Conservation (phyloP, 2,329 filamentous ascomycete genomes). For the Eutypella sp. region DNA sequence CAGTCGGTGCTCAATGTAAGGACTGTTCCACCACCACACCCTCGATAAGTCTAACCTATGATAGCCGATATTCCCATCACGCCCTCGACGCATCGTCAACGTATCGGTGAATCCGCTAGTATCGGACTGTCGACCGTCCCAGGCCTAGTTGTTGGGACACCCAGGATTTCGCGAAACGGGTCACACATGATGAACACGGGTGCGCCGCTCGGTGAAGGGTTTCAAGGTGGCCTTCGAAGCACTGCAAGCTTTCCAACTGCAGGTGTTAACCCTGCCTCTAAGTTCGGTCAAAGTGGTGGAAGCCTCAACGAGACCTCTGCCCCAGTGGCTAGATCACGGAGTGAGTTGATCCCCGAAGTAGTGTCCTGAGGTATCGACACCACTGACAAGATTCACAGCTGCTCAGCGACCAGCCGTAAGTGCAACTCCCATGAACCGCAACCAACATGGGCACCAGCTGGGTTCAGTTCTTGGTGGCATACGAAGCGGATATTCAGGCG, state of each 20-base stretch:
- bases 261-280: conserved; percentile 26
- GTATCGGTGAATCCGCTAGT: conserved; percentile 17
- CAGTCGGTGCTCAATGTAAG: conserved; percentile 16
- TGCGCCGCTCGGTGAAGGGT: conserved; percentile 7
- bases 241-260: conserved; percentile 14
- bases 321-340: conserved; percentile 18
- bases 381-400: conserved; percentile 12
- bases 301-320: conserved; percentile 8
- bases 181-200: conserved; percentile 11
- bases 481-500: conserved; percentile 9
- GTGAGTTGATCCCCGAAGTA: conserved; percentile 6
- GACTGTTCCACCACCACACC: neutral
- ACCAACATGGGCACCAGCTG: conserved; percentile 8
- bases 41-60: conserved; percentile 2
- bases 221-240: conserved; percentile 13
- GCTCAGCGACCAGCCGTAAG: conserved; percentile 15
- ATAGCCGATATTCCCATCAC: conserved; percentile 27
- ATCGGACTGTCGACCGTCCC: conserved; percentile 26
- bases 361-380: neutral
- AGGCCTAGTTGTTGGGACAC: conserved; percentile 26
- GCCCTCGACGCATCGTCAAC: conserved; percentile 28
- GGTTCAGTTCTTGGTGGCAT: conserved; percentile 11
- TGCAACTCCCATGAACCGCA: conserved; percentile 12
- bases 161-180: conserved; percentile 13
- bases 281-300: conserved; percentile 18